Conservation (phyloP, 495 filamentous ascomycete species). For the Tuber calosporum region DNA sequence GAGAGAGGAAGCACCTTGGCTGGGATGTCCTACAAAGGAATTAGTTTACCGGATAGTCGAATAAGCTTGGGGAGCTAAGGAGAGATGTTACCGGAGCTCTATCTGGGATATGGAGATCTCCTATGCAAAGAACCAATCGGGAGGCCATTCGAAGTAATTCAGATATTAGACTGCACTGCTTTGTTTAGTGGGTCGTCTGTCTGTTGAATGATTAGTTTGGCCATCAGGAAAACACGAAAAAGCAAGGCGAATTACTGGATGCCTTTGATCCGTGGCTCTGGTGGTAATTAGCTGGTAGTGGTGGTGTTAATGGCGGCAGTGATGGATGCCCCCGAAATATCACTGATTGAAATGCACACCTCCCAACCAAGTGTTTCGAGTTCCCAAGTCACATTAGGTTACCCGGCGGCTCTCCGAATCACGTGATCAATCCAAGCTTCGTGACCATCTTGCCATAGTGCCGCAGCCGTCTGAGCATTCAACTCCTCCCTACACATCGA, state of each 20-base stretch:
- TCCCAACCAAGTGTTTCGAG: neutral
- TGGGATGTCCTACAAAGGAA: conserved; percentile 64
- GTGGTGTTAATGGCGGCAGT: neutral
- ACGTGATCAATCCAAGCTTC: neutral
- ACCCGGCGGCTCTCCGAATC: neutral
- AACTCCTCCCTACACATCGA: neutral
- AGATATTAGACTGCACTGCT: neutral
- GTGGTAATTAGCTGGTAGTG: neutral
- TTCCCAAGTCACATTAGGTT: neutral
- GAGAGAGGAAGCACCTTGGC: conserved; percentile 58
- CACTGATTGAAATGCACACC: neutral
- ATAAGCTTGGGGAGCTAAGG: conserved; percentile 9
- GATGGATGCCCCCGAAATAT: neutral
- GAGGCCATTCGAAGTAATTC: conserved; percentile 55
- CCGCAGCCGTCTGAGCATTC: neutral
- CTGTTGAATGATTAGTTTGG: neutral
- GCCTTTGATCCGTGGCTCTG: neutral
- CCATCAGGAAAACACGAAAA: neutral
- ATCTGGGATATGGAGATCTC: conserved; percentile 97
- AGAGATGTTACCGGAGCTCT: conserved; percentile 60
- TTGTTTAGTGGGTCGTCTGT: neutral
- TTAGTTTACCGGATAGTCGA: neutral
- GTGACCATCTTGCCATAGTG: neutral
- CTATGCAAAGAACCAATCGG: conserved; percentile 80
- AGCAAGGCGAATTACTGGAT: neutral